Base-by-base conservation (phyloP, 192 early-diverging fungal genomes). In the Phycomyces nitens region DNA sequence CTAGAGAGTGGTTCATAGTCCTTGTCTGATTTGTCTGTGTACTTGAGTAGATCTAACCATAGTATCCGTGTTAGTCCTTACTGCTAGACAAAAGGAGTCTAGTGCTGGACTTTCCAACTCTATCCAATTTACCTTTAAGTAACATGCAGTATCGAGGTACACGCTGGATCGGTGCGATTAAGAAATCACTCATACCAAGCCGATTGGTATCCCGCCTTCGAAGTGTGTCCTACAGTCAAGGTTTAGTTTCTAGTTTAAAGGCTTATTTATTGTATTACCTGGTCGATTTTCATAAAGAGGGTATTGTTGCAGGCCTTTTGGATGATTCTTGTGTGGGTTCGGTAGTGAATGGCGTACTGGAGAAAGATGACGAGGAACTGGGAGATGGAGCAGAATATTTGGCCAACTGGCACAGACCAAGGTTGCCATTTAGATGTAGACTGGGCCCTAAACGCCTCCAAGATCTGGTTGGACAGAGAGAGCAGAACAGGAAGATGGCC, bases 101-200 rank as follows among this genome's bases (percentile, higher is more conserved):
- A 27, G 22, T 9, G 15, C 41, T 23, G 29, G 29, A 7, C 29
- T 34, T 34, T 34, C 7, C 29, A 34, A 34, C 29, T 34, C 29
- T 34, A 34, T 8, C 15, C 57, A 15, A 12, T 18, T 24, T 59
- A 66, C 77, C 82, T 69, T 77, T 83, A 42, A 91, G 74, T 26
- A 91, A 66, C 65, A 91, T 62, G 44, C 83, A 83, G 70, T 91
- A 91, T 22, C 88, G 80, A 1, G 89, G 84, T 24, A 89, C 83
- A 23, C 89, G 79, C 71, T 91, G 89, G 50, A 91, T 88, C 0
- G 89, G 89, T 72, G 88, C 83, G 49, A 91, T 89, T 59, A 91
- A 74, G 62, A 86, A 74, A 66, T 89, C 89, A 22, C 80, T 77
- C 39, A 94, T 74, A 22, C 79, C 82, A 27, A 91, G 69, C 15